Evolutionary conservation across 2,329 filamentous ascomycete species (phyloP).

Genomic region (Aspergillus ochraceoroseus): DNA sequence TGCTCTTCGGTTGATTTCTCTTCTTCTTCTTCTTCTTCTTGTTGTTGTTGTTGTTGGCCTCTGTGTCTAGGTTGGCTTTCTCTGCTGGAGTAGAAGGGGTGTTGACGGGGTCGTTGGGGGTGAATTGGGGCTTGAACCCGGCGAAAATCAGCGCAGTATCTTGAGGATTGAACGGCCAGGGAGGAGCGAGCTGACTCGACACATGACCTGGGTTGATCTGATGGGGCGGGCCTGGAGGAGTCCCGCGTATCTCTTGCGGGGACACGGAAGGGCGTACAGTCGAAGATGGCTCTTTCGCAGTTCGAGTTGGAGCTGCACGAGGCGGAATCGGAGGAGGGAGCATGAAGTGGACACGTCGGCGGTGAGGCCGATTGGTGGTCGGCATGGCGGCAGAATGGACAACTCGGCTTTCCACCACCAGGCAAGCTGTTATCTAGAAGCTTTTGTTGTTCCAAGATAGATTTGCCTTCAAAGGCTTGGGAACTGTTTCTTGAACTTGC

Average conservation of each 20-base stretch:
- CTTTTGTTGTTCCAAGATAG: not conserved
- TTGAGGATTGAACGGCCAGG: constrained; percentile 23
- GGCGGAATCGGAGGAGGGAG: constrained; percentile 3
- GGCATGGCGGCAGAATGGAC: constrained; percentile 21
- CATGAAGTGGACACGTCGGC: constrained; percentile 6
- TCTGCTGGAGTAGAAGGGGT: constrained; percentile 1
- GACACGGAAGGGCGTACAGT: not conserved
- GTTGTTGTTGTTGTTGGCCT: constrained; percentile 4
- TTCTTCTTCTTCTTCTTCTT: constrained; percentile 15
- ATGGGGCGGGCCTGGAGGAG: not conserved
- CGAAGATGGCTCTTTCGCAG: constrained; percentile 5
- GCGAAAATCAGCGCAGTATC: constrained; percentile 24
- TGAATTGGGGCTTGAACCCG: constrained; percentile 25
- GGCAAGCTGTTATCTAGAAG: constrained; percentile 7
- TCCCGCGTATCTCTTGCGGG: constrained; percentile 3
- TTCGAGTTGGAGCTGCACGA: not conserved
- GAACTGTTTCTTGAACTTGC: not conserved
- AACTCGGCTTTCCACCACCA: constrained; percentile 11
- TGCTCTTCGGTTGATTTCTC: constrained; percentile 24
- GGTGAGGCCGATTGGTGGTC: constrained; percentile 18
- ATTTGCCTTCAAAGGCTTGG: not conserved
- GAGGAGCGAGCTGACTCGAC: constrained; percentile 16
- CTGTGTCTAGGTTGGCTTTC: not conserved
- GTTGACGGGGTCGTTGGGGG: constrained; percentile 6
- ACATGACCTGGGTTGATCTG: constrained; percentile 20